Percentiles rank a stretch among this genome's conserved stretches.
Evolutionary conservation across 2,329 filamentous ascomycete species (phyloP).

Genomic region (Thyridium curvatum): DNA sequence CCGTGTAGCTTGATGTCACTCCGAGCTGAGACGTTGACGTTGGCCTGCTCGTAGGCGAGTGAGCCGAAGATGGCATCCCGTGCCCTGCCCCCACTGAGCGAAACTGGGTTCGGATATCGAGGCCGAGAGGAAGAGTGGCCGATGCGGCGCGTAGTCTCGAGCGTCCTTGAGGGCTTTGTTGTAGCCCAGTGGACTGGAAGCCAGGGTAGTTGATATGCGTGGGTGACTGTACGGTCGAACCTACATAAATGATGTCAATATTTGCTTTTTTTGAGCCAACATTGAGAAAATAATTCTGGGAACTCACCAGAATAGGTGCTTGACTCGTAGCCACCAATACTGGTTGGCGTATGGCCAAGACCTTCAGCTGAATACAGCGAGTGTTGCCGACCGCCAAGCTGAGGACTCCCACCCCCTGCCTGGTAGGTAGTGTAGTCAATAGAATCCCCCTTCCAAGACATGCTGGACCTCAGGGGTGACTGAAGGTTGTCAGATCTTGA

Average conservation of each 20-base stretch:
- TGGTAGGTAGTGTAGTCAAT: slow-evolving; percentile 52
- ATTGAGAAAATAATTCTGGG: background rate
- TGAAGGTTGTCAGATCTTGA: slow-evolving; percentile 52
- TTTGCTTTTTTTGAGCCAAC: slow-evolving; percentile 5
- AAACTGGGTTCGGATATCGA: slow-evolving; percentile 35
- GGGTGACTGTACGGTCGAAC: slow-evolving; percentile 39
- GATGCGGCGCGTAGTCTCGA: slow-evolving; percentile 46
- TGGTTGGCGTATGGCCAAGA: slow-evolving; percentile 31
- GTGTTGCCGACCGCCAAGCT: slow-evolving; percentile 37
- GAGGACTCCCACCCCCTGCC: slow-evolving; percentile 30
- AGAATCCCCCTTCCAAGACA: slow-evolving; percentile 57
- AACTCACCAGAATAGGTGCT: slow-evolving; percentile 45
- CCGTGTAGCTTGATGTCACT: slow-evolving; percentile 37
- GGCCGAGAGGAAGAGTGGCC: slow-evolving; percentile 31
- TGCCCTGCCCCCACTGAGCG: slow-evolving; percentile 20
- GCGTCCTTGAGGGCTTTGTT: slow-evolving; percentile 34
- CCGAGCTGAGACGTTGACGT: slow-evolving; percentile 31
- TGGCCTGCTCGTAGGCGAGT: slow-evolving; percentile 24
- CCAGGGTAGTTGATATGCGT: slow-evolving; percentile 43
- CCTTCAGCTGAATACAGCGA: slow-evolving; percentile 45
- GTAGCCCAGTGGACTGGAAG: slow-evolving; percentile 31
- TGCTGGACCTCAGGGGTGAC: slow-evolving; percentile 51
- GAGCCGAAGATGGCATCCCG: slow-evolving; percentile 17
- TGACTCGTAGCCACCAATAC: slow-evolving; percentile 42
- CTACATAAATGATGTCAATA: slow-evolving; percentile 21